Conservation (phyloP, 106 monocot genomes). For the Iris macrosiphon region DNA sequence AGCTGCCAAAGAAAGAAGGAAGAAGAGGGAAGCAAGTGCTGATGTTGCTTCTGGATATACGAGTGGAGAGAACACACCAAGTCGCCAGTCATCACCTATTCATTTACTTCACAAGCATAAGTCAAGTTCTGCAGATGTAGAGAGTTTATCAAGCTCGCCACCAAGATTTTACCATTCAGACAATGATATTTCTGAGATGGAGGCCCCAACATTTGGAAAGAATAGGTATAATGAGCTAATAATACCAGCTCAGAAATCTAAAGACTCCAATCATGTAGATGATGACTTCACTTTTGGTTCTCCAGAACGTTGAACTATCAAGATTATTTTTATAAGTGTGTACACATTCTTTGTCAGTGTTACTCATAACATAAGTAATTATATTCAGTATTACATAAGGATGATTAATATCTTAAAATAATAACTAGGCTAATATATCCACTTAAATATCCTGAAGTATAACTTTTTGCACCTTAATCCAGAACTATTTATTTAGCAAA, state of each 20-base stretch:
- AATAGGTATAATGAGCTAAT: not conserved
- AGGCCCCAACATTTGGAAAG: slow-evolving; percentile 14
- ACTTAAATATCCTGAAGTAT: too few species aligned
- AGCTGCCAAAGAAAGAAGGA: slow-evolving; percentile 26
- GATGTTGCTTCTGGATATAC: not conserved
- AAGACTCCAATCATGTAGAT: not conserved
- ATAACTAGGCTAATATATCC: too few species aligned
- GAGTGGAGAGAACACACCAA: slow-evolving; percentile 20
- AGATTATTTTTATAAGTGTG: too few species aligned
- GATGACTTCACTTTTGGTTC: slow-evolving; percentile 15
- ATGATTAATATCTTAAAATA: too few species aligned
- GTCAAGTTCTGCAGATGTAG: slow-evolving; percentile 17
- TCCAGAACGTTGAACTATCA: too few species aligned
- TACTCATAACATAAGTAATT: too few species aligned
- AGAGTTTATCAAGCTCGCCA: slow-evolving; percentile 12
- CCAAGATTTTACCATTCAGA: slow-evolving; percentile 4
- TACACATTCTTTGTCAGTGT: too few species aligned
- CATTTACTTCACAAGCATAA: slow-evolving; percentile 29
- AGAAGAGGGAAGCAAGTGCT: slow-evolving; percentile 2
- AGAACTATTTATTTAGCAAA: too few species aligned
- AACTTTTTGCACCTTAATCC: too few species aligned
- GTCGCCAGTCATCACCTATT: slow-evolving; percentile 14
- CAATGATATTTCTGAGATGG: slow-evolving; percentile 12
- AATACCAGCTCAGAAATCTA: not conserved
- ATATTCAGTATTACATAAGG: too few species aligned